Evolutionary conservation across 129 eudicot genomes (phyloP).

Genomic region (Flaveria sonorensis): DNA sequence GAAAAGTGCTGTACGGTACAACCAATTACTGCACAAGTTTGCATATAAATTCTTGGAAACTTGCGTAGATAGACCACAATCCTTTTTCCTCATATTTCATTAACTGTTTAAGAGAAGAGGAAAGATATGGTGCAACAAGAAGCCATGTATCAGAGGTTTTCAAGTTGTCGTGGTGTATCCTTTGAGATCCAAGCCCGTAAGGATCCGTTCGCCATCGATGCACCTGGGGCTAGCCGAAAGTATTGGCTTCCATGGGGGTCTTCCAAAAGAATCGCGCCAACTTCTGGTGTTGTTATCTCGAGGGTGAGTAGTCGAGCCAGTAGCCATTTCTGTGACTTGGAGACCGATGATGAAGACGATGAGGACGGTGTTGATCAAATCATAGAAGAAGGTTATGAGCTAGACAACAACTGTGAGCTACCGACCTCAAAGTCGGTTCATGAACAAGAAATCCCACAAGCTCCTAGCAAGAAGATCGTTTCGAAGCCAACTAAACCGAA

Average conservation of each 20-base stretch:
- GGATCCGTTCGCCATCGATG: slow-evolving; percentile 52
- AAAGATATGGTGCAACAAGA: slow-evolving; percentile 30
- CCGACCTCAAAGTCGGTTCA: slow-evolving; percentile 9
- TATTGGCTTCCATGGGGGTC: slow-evolving; percentile 57
- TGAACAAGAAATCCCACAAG: slow-evolving; percentile 14
- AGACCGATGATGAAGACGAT: slow-evolving; percentile 40
- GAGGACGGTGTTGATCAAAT: slow-evolving; percentile 30
- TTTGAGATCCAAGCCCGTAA: slow-evolving; percentile 66
- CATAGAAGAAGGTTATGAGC: slow-evolving; percentile 49
- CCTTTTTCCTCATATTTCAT: not conserved
- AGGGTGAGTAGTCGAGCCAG: slow-evolving; percentile 54
- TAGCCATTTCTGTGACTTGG: slow-evolving; percentile 74
- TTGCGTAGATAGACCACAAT: slow-evolving; percentile 2
- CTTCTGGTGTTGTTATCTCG: slow-evolving; percentile 27
- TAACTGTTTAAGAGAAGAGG: not conserved
- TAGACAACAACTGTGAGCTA: slow-evolving; percentile 13
- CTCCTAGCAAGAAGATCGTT: slow-evolving; percentile 27
- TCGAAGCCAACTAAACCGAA: slow-evolving; percentile 30
- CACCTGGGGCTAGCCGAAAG: slow-evolving; percentile 28
- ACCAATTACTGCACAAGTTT: slow-evolving; percentile 1
- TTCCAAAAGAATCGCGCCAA: slow-evolving; percentile 38
- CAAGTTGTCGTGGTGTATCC: slow-evolving; percentile 73
- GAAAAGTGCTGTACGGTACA: slow-evolving; percentile 7
- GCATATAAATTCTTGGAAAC: slow-evolving; percentile 7
- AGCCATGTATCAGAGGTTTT: slow-evolving; percentile 48